Base-by-base conservation (phyloP, 1,139 yeast genomes). In the Geotrichum candidum region DNA sequence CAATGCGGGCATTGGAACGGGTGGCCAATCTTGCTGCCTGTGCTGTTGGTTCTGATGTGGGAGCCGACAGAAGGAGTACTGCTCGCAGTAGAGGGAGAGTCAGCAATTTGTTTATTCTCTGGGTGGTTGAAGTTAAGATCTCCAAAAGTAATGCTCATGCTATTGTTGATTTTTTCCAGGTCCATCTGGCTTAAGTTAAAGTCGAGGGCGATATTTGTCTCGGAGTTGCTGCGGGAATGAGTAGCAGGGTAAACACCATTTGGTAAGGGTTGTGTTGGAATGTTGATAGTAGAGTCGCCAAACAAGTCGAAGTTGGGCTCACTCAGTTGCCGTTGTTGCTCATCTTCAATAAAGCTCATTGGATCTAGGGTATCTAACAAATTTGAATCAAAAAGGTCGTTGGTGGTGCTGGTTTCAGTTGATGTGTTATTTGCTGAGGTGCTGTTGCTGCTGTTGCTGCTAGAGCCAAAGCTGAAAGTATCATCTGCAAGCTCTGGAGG, bases 1-100 rank as follows among this genome's bases (percentile, higher is more conserved):
- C 99, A 92, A 74, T 78, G 86, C 67, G 80, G 87, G 75, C 84
- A 90, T 72, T 63, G 68, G 66, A 74, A 75, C 5, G 61, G 63
- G 41, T 55, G 59, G 15, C 38, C 25, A 23, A 23, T 51, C 45
- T 18, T 56, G 48, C 33, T 48, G 11, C 29, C 10, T 25, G 23
- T 15, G 10, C 27, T 10, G 2, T n/a, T n/a, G 53, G 33, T 23
- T 25, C 53, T 50, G 9, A 29, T 50, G 7, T 29, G 29, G 25
- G 53, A 50, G 9, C 45, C 45, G 25, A 18, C 13, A 18, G 52
- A 50, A 50, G 22, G 18, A 15, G 35, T 22, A 35, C 54, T 33
- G 18, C 50, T 18, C 29, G 56, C 41, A 27, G 15, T 22, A 9
- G 50, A 27, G 13, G 48, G 48, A 41, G 48, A 41, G 18, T 41